Evolutionary conservation across 805 yeast species (phyloP), one percentile per base, ranked within the genome.

Genomic region (Spathaspora sp.): DNA sequence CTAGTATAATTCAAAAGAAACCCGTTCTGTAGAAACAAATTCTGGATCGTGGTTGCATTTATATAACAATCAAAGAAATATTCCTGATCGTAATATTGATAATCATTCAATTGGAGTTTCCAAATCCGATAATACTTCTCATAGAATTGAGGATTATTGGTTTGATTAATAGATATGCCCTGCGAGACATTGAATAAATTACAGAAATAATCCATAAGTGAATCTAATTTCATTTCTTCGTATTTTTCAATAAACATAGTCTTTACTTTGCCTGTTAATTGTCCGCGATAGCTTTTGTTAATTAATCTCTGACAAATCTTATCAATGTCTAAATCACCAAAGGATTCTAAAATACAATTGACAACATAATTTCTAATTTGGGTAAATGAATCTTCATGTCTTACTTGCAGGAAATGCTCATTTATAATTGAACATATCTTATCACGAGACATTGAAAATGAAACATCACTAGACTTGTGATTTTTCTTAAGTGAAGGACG

Each of bases 1-100:
- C 58, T 55, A n/a, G 56, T 61, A 6, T 60, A 52, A 47, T 65
- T 64, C 60, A 64, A 55, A n/a, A 60, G 42, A 38, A 59, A 49
- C 49, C 56, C 50, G 49, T 44, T 45, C 50, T 55, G 32, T 51
- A 46, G 51, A 46, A 51, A 42, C 46, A 50, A 55, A 39, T 31
- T 10, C 11, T 38, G 28, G 19, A 23, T 42, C 14, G 26, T 42
- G 29, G 16, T 47, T 16, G 26, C 42, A 47, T 20, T 50, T 44
- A 23, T 48, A 48, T 20, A 44, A 53, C 46, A 19, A 40, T 40
- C 50, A 53, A 46, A 46, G 39, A 55, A 56, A 44, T 56, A 55
- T 26, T 53, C 57, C 31, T 57, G 50, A 44, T 57, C 58, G 47
- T 54, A 62, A 48, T 50, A 52, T 40, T 53, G 51, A 49, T 57